Base-by-base conservation (phyloP, 495 filamentous ascomycete species). In the Amphirosellinia nigrospora region DNA sequence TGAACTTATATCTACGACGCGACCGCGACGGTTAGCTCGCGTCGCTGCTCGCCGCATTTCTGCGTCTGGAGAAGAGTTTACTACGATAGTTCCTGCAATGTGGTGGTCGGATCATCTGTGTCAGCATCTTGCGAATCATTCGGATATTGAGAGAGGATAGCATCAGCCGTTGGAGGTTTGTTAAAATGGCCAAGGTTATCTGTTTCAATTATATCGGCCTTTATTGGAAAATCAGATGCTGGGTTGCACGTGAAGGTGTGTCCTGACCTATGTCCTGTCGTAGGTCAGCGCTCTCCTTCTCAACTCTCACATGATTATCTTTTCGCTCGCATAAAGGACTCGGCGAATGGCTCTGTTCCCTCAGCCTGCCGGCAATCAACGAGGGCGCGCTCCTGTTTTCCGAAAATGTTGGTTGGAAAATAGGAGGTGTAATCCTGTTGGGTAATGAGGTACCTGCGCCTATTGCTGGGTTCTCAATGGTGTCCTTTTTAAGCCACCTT, bases 401-500 rank as follows among this genome's bases (percentile, higher is more conserved):
- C 53, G 55, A n/a, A 34, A 26, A 30, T 26, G 9, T 41, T 52
- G 26, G n/a, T 52, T 30, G 21, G n/a, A 11, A 32, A 65, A 60
- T 4, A 58, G 61, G 16, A n/a, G 56, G 4, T 64, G 26, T 5
- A 82, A 43, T 81, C 77, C 7, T 50, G 34, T 39, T 70, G 46
- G 0, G 73, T 70, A 50, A 80, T 71, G 9, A 73, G 62, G 26
- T 82, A 77, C 10, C 76, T 71, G 11, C 74, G 71, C 52, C 65
- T 63, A 43, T 73, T 23, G 66, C 30, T 15, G 75, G 72, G 30
- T 76, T 59, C n/a, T 61, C 19, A 16, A 58, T 61, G 0, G 41
- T 53, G 36, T 55, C n/a, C 19, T 79, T 62, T 50, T 68, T 64
- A 39, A 77, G 72, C 77, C 77, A 82, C 41, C 74, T 74, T 56